Evolutionary conservation across 2,329 filamentous ascomycete genomes (phyloP).

Genomic region (Monosporascus sp.): DNA sequence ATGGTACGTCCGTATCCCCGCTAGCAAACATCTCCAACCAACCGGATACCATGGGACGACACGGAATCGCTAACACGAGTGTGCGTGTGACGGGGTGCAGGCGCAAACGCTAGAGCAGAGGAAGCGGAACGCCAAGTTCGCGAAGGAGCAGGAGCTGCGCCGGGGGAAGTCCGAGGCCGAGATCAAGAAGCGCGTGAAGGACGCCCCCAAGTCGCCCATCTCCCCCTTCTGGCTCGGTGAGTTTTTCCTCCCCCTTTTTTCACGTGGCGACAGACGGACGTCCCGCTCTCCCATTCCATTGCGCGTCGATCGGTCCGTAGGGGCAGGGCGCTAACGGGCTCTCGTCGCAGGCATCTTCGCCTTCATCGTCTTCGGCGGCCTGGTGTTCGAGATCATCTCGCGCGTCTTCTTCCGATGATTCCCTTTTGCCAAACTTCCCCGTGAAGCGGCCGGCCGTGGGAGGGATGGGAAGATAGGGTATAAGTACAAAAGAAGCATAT

Average conservation of each 20-base stretch:
- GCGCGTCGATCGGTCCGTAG: too few species aligned
- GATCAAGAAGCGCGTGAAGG: constrained; percentile 56
- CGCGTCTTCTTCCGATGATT: constrained; percentile 42
- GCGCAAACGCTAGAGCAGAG: constrained; percentile 83
- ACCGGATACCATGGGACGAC: background rate
- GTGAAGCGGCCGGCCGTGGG: background rate
- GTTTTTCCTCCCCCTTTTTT: constrained; percentile 11
- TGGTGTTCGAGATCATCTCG: constrained; percentile 53
- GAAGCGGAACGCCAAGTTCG: constrained; percentile 74
- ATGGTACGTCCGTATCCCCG: background rate
- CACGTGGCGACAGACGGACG: background rate
- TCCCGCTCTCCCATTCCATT: background rate
- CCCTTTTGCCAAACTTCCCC: background rate
- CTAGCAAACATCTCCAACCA: background rate
- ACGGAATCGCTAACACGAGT: constrained; percentile 4
- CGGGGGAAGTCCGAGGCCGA: constrained; percentile 69
- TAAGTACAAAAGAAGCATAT: background rate
- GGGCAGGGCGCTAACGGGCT: constrained; percentile 4
- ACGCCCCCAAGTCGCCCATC: constrained; percentile 54
- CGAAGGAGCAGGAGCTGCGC: constrained; percentile 65
- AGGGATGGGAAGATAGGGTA: background rate
- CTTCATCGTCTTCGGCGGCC: constrained; percentile 58
- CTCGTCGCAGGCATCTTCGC: constrained; percentile 44
- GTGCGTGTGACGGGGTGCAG: constrained; percentile 35
- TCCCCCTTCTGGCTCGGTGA: constrained; percentile 61